Evolutionary conservation across 306 rosid genomes (phyloP), one percentile per base, ranked within the genome.

Genomic region (Dalbergia oliveri): DNA sequence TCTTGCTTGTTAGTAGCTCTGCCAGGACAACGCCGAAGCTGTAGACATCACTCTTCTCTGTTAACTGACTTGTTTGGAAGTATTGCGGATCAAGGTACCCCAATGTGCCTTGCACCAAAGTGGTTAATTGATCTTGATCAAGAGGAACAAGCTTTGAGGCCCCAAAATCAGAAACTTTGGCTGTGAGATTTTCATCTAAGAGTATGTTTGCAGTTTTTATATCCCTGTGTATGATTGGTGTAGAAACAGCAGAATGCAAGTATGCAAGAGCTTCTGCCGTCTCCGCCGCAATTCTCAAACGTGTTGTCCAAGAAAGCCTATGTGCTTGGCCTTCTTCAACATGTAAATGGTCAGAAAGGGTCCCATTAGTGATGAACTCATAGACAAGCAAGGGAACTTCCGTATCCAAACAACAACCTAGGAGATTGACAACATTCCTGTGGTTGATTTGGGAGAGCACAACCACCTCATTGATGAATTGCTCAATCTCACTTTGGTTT

Each of bases 71-170:
- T 4, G 83, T 83, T 1, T 71, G 63, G 16, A 83, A 23, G 59
- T 83, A 83, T 41, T 86, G 76, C 0, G 87, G 89, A 34, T 83
- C 87, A 6, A 86, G 62, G 41, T 83, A 86, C 2, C 85, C 89
- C 0, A 72, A 50, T 4, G 87, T 80, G 47, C 89, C 89, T 54
- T 77, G 79, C 54, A 80, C 83, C 75, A 80, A 43, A 2, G 89
- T 86, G 4, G 68, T 71, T 16, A 83, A n/a, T 31, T 86, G 78
- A 34, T 62, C 34, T 67, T 86, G 81, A 73, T 80, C 87, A 26
- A 77, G 26, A 77, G 81, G 66, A 66, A 66, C 54, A 35, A 77
- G 45, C 57, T 56, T 66, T 9, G 81, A 77, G 53, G 73, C 41
- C 0, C 66, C 75, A 7, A 77, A 77, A 5, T 66, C 58, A 2